Percentiles rank a stretch among this genome's conserved stretches.
Evolutionary conservation across 1,284 basidiomycete genomes (phyloP).

Genomic region (Paramarasmius palmivorus): DNA sequence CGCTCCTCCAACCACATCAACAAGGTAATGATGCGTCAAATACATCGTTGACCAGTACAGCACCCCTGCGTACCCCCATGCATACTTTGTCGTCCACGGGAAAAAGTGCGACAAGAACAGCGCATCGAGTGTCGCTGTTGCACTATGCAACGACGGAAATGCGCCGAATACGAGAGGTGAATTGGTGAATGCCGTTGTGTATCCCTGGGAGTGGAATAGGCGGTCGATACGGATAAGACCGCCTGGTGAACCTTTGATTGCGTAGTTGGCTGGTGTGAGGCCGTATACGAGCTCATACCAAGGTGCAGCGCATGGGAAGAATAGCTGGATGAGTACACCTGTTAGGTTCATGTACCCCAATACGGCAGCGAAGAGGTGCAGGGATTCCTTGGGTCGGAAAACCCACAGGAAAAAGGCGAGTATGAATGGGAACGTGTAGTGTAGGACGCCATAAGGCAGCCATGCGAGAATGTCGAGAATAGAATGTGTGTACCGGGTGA

Average conservation of each 20-base stretch:
- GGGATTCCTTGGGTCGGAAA: constrained; percentile 70
- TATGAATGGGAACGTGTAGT: constrained; percentile 85
- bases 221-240: constrained; percentile 92
- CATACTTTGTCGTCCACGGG: constrained; percentile 66
- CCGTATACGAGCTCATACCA: constrained; percentile 99
- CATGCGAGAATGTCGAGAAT: constrained; percentile 92
- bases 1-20: constrained; percentile 93
- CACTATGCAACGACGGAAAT: constrained; percentile 93
- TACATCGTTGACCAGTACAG: constrained; percentile 99
- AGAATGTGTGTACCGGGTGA: constrained; percentile 92
- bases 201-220: constrained; percentile 79
- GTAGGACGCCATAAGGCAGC: constrained; percentile 93
- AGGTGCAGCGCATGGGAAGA: constrained; percentile 92
- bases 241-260: constrained; percentile 89
- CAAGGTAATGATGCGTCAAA: constrained; percentile 95
- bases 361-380: constrained; percentile 85
- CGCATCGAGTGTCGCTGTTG: constrained; percentile 89
- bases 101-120: constrained; percentile 96
- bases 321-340: constrained; percentile 88
- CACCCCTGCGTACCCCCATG: constrained; percentile 86
- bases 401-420: constrained; percentile 69
- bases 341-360: constrained; percentile 95
- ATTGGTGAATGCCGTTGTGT: constrained; percentile 84
- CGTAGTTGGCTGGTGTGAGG: constrained; percentile 91
- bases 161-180: constrained; percentile 97